Evolutionary conservation across 768 basidiomycete species (phyloP), one percentile per base, ranked within the genome.

Genomic region (Tylopilus sp.): DNA sequence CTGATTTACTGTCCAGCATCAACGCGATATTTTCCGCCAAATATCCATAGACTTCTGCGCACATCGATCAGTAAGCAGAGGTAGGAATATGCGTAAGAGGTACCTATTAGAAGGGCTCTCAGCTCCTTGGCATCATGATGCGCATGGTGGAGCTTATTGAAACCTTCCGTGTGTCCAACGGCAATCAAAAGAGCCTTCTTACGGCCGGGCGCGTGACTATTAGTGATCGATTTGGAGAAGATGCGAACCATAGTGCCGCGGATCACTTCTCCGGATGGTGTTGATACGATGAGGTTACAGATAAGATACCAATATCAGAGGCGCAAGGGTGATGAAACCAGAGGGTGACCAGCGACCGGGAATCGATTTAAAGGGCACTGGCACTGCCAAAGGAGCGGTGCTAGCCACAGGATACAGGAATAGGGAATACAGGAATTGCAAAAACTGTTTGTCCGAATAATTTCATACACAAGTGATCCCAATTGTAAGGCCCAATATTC

Each of bases 31-130:
- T 62, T 4, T 70, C 64, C 0, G 63, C 55, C 13, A 63, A 22
- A 54, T 81, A 81, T 1, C 60, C 63, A 57, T 75, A 80, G 10
- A 22, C 43, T 7, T 74, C 76, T 77, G 33, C 4, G 36, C 3
- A 13, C 5, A 21, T 8, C 13, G 8, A 41, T 62, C 45, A 57
- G 41, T 10, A 28, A 38, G 17, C n/a, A n/a, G 17, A 22, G 13
- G 29, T 8, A 26, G 34, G 30, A 41, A 16, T 9, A 49, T 13
- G 19, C 22, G 19, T 13, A 17, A 3, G n/a, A 19, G 8, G 24
- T 53, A 70, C 66, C 65, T 40, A 63, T 68, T 4, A 68, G 47
- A 19, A 70, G 54, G 36, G 17, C 25, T 25, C 36, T 42, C 21
- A 68, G 17, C 4, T 25, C 25, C 42, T 34, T 13, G n/a, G 59